These are phyloP conservation scores for Beauveria sp. DNA, from an alignment of 2,329 filamentous ascomycete genomes.

Conservation along the genomic window DNA sequence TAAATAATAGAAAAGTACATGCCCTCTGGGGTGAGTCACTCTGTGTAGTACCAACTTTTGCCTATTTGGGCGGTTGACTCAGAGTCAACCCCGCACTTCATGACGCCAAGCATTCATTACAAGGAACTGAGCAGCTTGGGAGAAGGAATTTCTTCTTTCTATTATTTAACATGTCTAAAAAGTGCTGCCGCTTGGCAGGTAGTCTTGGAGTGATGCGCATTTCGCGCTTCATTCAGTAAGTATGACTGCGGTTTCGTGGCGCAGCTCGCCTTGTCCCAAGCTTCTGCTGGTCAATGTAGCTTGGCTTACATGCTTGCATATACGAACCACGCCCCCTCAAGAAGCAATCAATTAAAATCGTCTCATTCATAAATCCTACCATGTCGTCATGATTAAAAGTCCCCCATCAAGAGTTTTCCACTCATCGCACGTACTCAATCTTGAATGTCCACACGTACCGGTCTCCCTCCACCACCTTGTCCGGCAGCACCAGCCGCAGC, in stretches of 20 bases:
- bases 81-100: slow-evolving; percentile 4
- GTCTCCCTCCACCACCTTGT: slow-evolving; percentile 26
- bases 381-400: background rate
- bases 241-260: background rate
- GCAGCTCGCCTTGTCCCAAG: background rate
- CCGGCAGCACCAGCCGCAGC: slow-evolving; percentile 24
- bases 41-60: background rate
- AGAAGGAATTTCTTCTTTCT: background rate
- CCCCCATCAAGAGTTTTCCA: background rate
- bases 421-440: slow-evolving; percentile 14
- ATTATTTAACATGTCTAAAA: background rate
- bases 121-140: background rate
- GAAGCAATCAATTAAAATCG: no score
- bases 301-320: background rate
- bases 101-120: background rate
- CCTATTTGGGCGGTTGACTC: slow-evolving; percentile 9
- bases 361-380: background rate
- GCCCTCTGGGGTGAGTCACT: background rate
- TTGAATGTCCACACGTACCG: slow-evolving; percentile 30
- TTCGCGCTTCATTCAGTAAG: background rate
- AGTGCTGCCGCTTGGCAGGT: background rate
- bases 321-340: no score
- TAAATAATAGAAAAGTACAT: background rate
- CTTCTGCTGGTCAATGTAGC: background rate
- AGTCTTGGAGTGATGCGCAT: background rate